These are phyloP conservation scores for Delphinella strobiligena DNA, from an alignment of 2,329 filamentous ascomycete genomes.

Conservation along the genomic window DNA sequence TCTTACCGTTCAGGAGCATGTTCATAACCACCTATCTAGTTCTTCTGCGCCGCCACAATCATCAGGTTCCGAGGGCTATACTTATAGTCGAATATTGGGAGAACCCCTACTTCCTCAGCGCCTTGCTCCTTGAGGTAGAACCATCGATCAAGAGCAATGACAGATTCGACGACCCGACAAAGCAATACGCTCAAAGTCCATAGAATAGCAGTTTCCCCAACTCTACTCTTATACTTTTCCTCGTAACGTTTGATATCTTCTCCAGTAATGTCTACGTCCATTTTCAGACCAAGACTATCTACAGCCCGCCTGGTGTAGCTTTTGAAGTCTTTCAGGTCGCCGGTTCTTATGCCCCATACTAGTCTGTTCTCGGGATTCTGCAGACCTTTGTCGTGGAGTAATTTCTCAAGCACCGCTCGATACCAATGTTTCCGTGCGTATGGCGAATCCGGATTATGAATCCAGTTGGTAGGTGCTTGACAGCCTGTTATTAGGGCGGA, in stretches of 20 bases:
- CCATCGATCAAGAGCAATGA: constrained; percentile 9
- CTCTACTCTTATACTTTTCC: constrained; percentile 1
- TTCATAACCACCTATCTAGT: too few species aligned
- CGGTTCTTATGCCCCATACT: constrained; percentile 10
- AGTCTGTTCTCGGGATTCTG: constrained; percentile 1
- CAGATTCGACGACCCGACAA: constrained; percentile 9
- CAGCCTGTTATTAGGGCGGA: constrained; percentile 11
- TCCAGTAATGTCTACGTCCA: constrained; percentile 5
- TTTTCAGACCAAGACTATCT: constrained; percentile 2
- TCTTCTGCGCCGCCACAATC: too few species aligned
- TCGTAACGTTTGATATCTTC: constrained; percentile 9
- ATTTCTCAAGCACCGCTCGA: constrained; percentile 10
- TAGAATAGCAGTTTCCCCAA: constrained; percentile 8
- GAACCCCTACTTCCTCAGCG: constrained; percentile 1
- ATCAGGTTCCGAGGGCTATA: constrained; percentile 10
- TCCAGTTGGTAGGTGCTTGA: constrained; percentile 11
- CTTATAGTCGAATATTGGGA: constrained; percentile 8
- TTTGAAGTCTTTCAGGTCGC: constrained; percentile 7
- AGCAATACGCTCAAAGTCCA: constrained; percentile 10
- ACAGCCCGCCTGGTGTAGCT: constrained; percentile 7
- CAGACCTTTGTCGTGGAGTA: constrained; percentile 9
- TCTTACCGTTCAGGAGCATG: too few species aligned
- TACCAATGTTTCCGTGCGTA: constrained; percentile 10
- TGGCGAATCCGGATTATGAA: constrained; percentile 8
- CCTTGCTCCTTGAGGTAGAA: constrained; percentile 7